These are phyloP conservation scores for Macrophomina tecta DNA, from an alignment of 2,329 filamentous ascomycete genomes.

Conservation along the genomic window DNA sequence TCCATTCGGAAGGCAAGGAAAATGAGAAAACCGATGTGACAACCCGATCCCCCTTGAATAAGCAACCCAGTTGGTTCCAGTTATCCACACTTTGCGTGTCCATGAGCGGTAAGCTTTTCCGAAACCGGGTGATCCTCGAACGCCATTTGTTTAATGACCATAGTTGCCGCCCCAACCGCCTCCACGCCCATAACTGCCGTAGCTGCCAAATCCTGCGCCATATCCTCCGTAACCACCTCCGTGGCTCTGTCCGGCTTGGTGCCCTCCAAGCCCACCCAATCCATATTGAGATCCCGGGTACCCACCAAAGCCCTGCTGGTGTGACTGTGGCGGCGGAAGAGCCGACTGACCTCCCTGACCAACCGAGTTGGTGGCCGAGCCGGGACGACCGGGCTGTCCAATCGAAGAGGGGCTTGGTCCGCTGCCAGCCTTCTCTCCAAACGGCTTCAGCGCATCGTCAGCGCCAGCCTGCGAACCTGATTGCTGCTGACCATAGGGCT, in stretches of 20 bases:
- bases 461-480: slow-evolving; percentile 54
- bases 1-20: slow-evolving; percentile 20
- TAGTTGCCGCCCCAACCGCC: slow-evolving; percentile 59
- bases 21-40: slow-evolving; percentile 20
- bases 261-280: slow-evolving; percentile 58
- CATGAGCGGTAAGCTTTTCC: slow-evolving; percentile 27
- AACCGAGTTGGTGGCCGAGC: slow-evolving; percentile 63
- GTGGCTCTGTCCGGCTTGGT: slow-evolving; percentile 53
- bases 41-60: slow-evolving; percentile 16
- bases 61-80: slow-evolving; percentile 26
- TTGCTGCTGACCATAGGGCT: slow-evolving; percentile 58
- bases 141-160: slow-evolving; percentile 34
- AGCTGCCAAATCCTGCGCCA: slow-evolving; percentile 50
- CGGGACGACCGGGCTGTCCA: slow-evolving; percentile 67
- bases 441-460: slow-evolving; percentile 64
- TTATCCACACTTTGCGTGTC: slow-evolving; percentile 24
- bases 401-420: slow-evolving; percentile 65
- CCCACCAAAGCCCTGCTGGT: slow-evolving; percentile 63
- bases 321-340: slow-evolving; percentile 61
- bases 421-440: slow-evolving; percentile 60
- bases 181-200: slow-evolving; percentile 49
- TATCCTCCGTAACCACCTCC: slow-evolving; percentile 51
- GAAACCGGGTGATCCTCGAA: slow-evolving; percentile 28
- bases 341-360: slow-evolving; percentile 59
- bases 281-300: slow-evolving; percentile 62